These are phyloP conservation scores for Coelastrella sp. DNA, from an alignment of 139 green algal species.

Conservation along the genomic window DNA sequence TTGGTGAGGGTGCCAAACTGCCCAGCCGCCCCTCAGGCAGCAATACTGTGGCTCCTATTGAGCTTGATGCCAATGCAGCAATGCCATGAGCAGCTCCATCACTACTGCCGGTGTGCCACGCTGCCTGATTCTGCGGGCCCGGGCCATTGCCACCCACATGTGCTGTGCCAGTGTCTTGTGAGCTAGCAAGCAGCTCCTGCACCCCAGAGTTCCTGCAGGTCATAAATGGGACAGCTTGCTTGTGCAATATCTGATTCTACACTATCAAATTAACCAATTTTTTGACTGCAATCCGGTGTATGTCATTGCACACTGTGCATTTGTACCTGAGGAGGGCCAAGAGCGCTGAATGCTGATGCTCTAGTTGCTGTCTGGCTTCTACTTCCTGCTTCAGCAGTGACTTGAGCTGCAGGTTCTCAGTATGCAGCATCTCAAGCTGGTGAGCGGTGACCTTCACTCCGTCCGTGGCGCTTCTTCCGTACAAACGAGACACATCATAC, in stretches of 20 bases:
- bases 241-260: neutral
- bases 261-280: neutral
- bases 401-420: slow-evolving; percentile 37
- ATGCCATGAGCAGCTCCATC: too few relatives aligned
- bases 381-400: slow-evolving; percentile 6
- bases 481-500: neutral
- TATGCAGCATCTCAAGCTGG: slow-evolving; percentile 35
- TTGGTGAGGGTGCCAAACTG: too few relatives aligned
- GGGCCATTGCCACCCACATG: neutral
- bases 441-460: neutral
- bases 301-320: neutral
- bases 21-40: too few relatives aligned
- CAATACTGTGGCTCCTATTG: too few relatives aligned
- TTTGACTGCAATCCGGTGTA: too few relatives aligned
- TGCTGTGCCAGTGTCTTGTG: neutral
- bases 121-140: too few relatives aligned
- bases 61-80: too few relatives aligned
- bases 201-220: neutral
- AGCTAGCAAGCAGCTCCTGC: slow-evolving; percentile 3
- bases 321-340: slow-evolving; percentile 26
- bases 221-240: neutral
- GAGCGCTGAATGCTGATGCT: slow-evolving; percentile 11
- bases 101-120: too few relatives aligned
- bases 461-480: neutral
- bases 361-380: neutral